A percentile compares a stretch with the other conserved stretches of the same genome.
Conservation (phyloP, 2,329 filamentous ascomycete species). For the Epichloe sp. region DNA sequence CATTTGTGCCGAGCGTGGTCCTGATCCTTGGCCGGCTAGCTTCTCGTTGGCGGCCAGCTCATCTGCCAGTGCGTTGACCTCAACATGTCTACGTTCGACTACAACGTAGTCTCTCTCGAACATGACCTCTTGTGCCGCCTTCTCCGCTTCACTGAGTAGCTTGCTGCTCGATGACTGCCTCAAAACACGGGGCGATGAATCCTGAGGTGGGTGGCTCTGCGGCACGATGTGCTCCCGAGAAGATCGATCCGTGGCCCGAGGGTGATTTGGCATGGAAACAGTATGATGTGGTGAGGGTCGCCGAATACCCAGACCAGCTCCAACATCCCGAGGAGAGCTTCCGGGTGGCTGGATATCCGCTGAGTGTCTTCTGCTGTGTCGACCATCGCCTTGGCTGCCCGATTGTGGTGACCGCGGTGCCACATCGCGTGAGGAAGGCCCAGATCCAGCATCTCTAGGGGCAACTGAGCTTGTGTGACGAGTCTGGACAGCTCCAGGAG, state of each 20-base stretch:
- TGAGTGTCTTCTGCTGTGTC: constrained; percentile 18
- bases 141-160: constrained; percentile 47
- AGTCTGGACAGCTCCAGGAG: constrained; percentile 12
- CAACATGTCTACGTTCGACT: constrained; percentile 87
- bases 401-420: constrained; percentile 29
- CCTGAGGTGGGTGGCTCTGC: constrained; percentile 14
- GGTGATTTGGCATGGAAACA: constrained; percentile 34
- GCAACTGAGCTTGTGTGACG: constrained; percentile 23
- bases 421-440: constrained; percentile 31
- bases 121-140: constrained; percentile 72
- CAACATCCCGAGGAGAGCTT: constrained; percentile 32
- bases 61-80: constrained; percentile 94
- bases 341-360: constrained; percentile 19
- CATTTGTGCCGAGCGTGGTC: constrained; percentile 48
- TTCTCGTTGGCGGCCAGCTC: constrained; percentile 78
- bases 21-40: constrained; percentile 33
- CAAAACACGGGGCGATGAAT: constrained; percentile 7
- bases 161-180: constrained; percentile 13
- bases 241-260: constrained; percentile 15
- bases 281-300: constrained; percentile 33
- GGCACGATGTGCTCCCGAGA: constrained; percentile 20
- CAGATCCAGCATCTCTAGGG: constrained; percentile 19
- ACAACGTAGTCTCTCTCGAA: constrained; percentile 92
- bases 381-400: constrained; percentile 28
- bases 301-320: constrained; percentile 39